Evolutionary conservation across 305 asterid species (phyloP), one percentile per base, ranked within the genome.

Genomic region (Fraxinus latifolia): DNA sequence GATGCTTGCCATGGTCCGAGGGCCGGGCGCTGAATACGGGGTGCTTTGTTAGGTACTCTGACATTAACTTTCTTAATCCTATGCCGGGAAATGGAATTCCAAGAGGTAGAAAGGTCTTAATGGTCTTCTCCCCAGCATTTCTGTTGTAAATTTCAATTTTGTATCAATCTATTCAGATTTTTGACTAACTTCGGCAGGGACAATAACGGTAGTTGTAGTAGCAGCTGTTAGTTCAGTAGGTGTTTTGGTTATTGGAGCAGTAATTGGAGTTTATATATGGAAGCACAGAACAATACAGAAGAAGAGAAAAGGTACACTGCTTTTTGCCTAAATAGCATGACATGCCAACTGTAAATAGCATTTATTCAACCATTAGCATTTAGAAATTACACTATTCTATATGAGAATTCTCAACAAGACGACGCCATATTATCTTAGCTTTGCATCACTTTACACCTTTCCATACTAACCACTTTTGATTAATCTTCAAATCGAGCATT

Each of bases 11-110:
- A 32, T 77, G 77, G 82, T 84, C 90, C 0, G 87, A 80, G 36
- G 87, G 89, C 44, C 74, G 78, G 23, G 87, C 90, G 0, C 39
- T 82, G 17, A 72, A 77, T 50, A 82, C 87, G 1, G 89, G 87
- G 25, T 85, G 90, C 68, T 83, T 88, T 80, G 74, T 85, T 83
- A 88, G 89, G 32, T 88, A 88, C 33, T 84, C 90, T 0, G 89
- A 68, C 68, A 74, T 82, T 11, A 81, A 82, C 67, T 88, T 88
- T 65, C 87, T 88, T 19, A 80, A 84, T 76, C 23, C 79, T 50
- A 39, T 31, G 9, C 67, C 39, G 0, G 3, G 29, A 3, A 44
- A 31, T 5, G 67, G 82, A n/a, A 74, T 75, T 58, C 74, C 87
- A 79, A 32, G 82, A 83, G 90, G 90, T 88, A 86, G 62, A 36